Evolutionary conservation across 2,329 filamentous ascomycete genomes (phyloP).

Genomic region (Paecilomyces dactylethromorphus): DNA sequence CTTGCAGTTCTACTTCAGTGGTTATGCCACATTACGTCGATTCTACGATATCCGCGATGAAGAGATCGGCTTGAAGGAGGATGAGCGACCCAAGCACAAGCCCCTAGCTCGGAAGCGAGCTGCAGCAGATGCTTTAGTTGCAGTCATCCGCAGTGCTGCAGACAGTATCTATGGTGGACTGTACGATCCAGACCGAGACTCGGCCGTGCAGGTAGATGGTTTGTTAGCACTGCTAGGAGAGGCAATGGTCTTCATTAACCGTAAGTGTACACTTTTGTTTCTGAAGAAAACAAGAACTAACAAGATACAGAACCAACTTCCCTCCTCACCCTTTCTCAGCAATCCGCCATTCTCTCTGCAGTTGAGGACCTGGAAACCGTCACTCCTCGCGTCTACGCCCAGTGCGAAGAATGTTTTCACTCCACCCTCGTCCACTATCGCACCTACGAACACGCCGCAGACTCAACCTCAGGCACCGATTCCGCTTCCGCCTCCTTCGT

Average conservation of each 20-base stretch:
- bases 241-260: slow-evolving; percentile 67
- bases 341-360: slow-evolving; percentile 68
- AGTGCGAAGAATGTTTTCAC: slow-evolving; percentile 71
- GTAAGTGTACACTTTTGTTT: slow-evolving; percentile 24
- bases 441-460: slow-evolving; percentile 39
- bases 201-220: slow-evolving; percentile 83
- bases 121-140: slow-evolving; percentile 66
- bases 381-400: slow-evolving; percentile 61
- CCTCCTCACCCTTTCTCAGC: slow-evolving; percentile 63
- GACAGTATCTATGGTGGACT: slow-evolving; percentile 89
- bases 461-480: slow-evolving; percentile 2
- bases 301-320: slow-evolving; percentile 43
- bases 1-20: slow-evolving; percentile 77
- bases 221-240: slow-evolving; percentile 79
- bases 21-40: slow-evolving; percentile 82
- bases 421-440: slow-evolving; percentile 67
- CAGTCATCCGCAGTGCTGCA: slow-evolving; percentile 78
- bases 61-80: slow-evolving; percentile 35
- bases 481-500: slow-evolving; percentile 11
- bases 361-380: slow-evolving; percentile 76
- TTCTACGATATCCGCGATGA: slow-evolving; percentile 87
- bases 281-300: slow-evolving; percentile 8
- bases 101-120: slow-evolving; percentile 59
- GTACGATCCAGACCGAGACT: slow-evolving; percentile 72
- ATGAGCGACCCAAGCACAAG: slow-evolving; percentile 37